These are phyloP conservation scores for Xylaria sp. DNA, from an alignment of 2,329 filamentous ascomycete genomes.

Conservation along the genomic window DNA sequence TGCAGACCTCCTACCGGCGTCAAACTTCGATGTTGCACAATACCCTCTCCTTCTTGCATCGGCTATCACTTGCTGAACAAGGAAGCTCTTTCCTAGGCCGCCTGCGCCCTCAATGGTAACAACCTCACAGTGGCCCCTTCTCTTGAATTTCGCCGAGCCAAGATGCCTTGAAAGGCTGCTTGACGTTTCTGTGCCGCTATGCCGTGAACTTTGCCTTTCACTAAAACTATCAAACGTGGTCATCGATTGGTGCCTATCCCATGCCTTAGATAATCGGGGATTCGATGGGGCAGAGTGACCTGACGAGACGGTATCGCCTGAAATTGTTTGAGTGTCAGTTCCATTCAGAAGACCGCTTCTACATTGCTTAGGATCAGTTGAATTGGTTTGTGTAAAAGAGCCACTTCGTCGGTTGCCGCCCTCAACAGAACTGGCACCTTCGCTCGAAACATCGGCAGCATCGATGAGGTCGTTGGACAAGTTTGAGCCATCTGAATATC, in stretches of 20 bases:
- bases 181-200: slow-evolving; percentile 49
- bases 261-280: slow-evolving; percentile 46
- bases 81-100: slow-evolving; percentile 66
- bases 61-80: slow-evolving; percentile 64
- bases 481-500: slow-evolving; percentile 57
- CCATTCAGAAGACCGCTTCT: slow-evolving; percentile 43
- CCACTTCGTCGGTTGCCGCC: slow-evolving; percentile 52
- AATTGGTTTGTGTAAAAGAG: slow-evolving; percentile 51
- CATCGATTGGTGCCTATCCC: slow-evolving; percentile 56
- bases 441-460: slow-evolving; percentile 58
- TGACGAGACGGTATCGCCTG: slow-evolving; percentile 51
- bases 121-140: slow-evolving; percentile 66
- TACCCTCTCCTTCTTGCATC: slow-evolving; percentile 65
- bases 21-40: slow-evolving; percentile 68
- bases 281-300: slow-evolving; percentile 43
- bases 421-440: slow-evolving; percentile 61
- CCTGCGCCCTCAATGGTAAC: slow-evolving; percentile 63
- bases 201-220: slow-evolving; percentile 47
- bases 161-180: slow-evolving; percentile 58
- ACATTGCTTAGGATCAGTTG: slow-evolving; percentile 45
- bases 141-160: slow-evolving; percentile 60
- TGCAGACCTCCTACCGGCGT: slow-evolving; percentile 61
- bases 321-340: slow-evolving; percentile 31
- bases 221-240: slow-evolving; percentile 49
- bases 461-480: slow-evolving; percentile 55